A percentile compares a stretch with the other conserved stretches of the same genome.
phyloP scores from a whole-genome alignment of 352 stramenopile species.

The Globisporangium cederbergense region DNA sequence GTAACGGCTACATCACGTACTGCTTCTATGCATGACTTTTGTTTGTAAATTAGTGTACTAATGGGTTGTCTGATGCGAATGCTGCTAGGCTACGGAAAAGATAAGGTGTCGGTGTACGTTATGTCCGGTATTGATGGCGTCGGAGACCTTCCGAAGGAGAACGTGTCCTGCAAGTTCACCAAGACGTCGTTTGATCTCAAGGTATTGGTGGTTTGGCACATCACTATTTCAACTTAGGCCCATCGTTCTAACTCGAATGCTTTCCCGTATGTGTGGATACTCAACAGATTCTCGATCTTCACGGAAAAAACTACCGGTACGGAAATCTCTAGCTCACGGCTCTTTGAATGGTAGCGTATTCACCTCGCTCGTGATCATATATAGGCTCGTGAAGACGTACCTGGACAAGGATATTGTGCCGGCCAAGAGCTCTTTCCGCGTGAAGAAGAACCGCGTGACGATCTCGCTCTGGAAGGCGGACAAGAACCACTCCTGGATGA shows the following conservation, averaged over 20 bases:
- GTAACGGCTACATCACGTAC: constrained; percentile 11
- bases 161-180: constrained; percentile 72
- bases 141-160: constrained; percentile 64
- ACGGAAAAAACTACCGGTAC: constrained; percentile 72
- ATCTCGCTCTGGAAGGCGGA: constrained; percentile 74
- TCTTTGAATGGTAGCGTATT: no score
- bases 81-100: constrained; percentile 68
- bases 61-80: neutral
- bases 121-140: constrained; percentile 83
- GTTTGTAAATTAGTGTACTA: neutral
- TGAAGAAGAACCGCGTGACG: constrained; percentile 87
- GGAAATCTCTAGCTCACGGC: no score
- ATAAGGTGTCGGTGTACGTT: constrained; percentile 79
- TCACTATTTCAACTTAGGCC: neutral
- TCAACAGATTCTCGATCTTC: constrained; percentile 51
- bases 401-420: constrained; percentile 84
- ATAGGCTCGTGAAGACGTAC: constrained; percentile 64
- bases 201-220: constrained; percentile 18
- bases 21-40: neutral
- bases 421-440: constrained; percentile 67
- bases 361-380: neutral
- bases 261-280: neutral
- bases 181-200: constrained; percentile 85
- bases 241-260: neutral
- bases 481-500: constrained; percentile 79